Conservation (phyloP, 805 yeast genomes). For the Barnettozyma vustinii region DNA sequence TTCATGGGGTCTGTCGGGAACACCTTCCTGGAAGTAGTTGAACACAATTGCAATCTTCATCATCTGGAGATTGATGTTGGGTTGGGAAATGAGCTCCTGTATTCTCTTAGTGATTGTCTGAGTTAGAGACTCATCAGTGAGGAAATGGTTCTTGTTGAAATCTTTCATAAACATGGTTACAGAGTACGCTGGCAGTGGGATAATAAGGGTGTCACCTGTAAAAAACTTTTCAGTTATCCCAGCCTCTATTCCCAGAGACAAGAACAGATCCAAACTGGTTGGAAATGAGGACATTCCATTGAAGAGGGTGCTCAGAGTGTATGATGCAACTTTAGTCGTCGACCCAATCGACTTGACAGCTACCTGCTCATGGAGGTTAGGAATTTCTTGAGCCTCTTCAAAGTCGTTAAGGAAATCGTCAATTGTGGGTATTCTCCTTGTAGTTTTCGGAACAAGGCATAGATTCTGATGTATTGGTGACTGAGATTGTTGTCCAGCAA, state of each 20-base stretch:
- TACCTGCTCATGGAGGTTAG: slow-evolving; percentile 13
- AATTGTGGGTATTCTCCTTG: slow-evolving; percentile 14
- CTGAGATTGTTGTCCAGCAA: not conserved
- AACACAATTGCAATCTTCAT: slow-evolving; percentile 18
- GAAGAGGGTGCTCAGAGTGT: slow-evolving; percentile 15
- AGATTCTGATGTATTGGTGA: not conserved
- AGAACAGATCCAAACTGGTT: slow-evolving; percentile 16
- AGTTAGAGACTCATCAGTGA: slow-evolving; percentile 16
- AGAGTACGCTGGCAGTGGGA: slow-evolving; percentile 21
- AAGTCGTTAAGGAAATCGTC: slow-evolving; percentile 23
- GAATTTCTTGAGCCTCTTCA: slow-evolving; percentile 17
- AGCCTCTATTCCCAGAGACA: slow-evolving; percentile 17
- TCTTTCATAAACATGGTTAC: slow-evolving; percentile 22
- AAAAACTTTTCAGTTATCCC: slow-evolving; percentile 13
- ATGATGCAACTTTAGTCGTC: slow-evolving; percentile 13
- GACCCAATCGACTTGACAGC: slow-evolving; percentile 17
- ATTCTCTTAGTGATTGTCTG: slow-evolving; percentile 16
- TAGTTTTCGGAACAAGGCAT: not conserved
- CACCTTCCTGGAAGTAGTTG: slow-evolving; percentile 21
- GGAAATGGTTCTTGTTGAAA: slow-evolving; percentile 15
- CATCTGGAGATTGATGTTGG: slow-evolving; percentile 12
- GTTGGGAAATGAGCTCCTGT: slow-evolving; percentile 15
- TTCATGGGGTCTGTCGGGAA: slow-evolving; percentile 21
- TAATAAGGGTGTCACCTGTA: slow-evolving; percentile 18
- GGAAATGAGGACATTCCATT: slow-evolving; percentile 20